Percentiles rank a stretch among this genome's conserved stretches.
Conservation (phyloP, 257 asterid genomes). For the Catharanthus roseus region DNA sequence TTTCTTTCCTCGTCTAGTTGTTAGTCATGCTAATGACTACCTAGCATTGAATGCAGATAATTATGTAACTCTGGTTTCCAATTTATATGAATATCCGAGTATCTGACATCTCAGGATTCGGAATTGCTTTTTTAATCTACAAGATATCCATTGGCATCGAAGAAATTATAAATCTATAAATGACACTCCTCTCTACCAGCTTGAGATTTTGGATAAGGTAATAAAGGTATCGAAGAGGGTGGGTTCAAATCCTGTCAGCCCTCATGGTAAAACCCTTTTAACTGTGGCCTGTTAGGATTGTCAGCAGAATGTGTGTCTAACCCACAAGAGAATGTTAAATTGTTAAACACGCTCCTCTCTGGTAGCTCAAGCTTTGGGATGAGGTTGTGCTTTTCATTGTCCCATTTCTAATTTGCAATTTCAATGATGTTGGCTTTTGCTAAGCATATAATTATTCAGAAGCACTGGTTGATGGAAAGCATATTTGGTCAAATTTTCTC, state of each 20-base stretch:
- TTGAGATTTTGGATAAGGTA: not conserved
- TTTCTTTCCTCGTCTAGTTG: not conserved
- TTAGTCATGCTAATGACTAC: not conserved
- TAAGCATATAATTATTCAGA: not conserved
- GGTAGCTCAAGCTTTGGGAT: not conserved
- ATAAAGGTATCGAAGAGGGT: not conserved
- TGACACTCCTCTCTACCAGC: not conserved
- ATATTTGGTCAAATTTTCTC: not conserved
- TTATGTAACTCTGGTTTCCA: not conserved
- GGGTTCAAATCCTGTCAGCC: not conserved
- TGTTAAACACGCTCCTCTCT: not conserved
- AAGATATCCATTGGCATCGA: not conserved
- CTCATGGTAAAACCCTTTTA: not conserved
- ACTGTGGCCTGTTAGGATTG: not conserved
- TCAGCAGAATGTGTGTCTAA: not conserved
- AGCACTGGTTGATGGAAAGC: not conserved
- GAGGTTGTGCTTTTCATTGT: not conserved
- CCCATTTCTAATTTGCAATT: not conserved
- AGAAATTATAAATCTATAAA: not conserved
- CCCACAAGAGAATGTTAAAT: not conserved
- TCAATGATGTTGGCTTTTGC: not conserved
- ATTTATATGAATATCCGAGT: not conserved
- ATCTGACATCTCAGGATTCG: not conserved
- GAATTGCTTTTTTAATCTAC: not conserved
- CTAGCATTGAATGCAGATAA: slow-evolving; percentile 1